Percentiles rank a stretch among this genome's conserved stretches.
Conservation (phyloP, 1,139 yeast species). For the Taiozyma onychis region DNA sequence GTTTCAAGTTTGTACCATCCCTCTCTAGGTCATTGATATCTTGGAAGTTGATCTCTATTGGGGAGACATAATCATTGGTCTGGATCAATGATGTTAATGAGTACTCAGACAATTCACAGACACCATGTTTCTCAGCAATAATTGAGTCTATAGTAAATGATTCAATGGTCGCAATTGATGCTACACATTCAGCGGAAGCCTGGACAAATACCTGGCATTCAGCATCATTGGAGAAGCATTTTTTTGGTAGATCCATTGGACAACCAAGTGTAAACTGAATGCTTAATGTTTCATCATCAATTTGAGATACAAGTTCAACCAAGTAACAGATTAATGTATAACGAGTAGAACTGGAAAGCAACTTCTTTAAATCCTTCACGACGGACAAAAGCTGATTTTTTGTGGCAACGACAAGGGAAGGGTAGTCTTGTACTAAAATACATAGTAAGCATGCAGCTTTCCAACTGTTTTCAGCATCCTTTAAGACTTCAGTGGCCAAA, state of each 20-base stretch:
- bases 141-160: conserved; percentile 5
- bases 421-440: conserved; percentile 20
- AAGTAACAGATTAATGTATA: conserved; percentile 15
- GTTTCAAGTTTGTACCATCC: background rate
- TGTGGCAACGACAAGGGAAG: conserved; percentile 3
- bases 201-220: conserved; percentile 12
- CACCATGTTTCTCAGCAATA: conserved; percentile 7
- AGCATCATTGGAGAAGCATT: conserved; percentile 17
- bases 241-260: conserved; percentile 4
- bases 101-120: conserved; percentile 11
- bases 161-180: conserved; percentile 7
- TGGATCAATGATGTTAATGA: conserved; percentile 11
- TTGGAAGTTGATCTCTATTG: conserved; percentile 14
- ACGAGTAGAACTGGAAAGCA: conserved; percentile 9
- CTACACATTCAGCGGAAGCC: background rate
- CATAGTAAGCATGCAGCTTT: conserved; percentile 22
- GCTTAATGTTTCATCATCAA: conserved; percentile 5
- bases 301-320: conserved; percentile 20
- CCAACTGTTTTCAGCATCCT: conserved; percentile 17
- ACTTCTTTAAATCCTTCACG: background rate
- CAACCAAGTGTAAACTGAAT: background rate
- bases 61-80: conserved; percentile 14
- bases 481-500: conserved; percentile 9
- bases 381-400: background rate
- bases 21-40: conserved; percentile 5